A percentile compares a stretch with the other conserved stretches of the same genome.
Conservation (phyloP, 2,329 filamentous ascomycete species). For the Lasiodiplodia sp. region DNA sequence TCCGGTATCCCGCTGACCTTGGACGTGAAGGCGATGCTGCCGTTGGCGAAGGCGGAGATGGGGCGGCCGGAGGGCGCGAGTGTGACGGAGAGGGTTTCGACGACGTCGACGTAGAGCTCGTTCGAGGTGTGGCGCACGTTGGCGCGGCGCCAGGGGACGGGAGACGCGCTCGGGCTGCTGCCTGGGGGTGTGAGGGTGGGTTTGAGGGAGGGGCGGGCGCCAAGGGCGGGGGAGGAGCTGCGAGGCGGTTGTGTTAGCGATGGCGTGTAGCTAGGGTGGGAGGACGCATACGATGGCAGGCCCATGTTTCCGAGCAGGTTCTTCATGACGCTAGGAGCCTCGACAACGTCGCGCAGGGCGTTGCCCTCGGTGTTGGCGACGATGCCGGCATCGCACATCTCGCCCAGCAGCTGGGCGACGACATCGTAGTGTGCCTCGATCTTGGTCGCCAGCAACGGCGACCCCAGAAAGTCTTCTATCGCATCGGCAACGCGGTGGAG, state of each 20-base stretch:
- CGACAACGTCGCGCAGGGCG: slow-evolving; percentile 86
- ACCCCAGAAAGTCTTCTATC: slow-evolving; percentile 91
- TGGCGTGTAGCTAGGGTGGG: background rate
- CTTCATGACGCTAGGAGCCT: slow-evolving; percentile 88
- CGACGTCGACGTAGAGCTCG: slow-evolving; percentile 94
- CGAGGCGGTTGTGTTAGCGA: background rate
- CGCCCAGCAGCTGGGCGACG: slow-evolving; percentile 86
- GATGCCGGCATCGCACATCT: slow-evolving; percentile 96
- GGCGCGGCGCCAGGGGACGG: slow-evolving; percentile 86
- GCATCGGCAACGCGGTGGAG: slow-evolving; percentile 91
- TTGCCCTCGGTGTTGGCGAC: slow-evolving; percentile 92
- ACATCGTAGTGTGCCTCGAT: slow-evolving; percentile 93
- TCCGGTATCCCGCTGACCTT: slow-evolving; percentile 96
- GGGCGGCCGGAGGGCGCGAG: slow-evolving; percentile 89
- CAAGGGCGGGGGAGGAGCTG: slow-evolving; percentile 28
- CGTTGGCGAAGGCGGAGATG: slow-evolving; percentile 85
- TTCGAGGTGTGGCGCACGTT: slow-evolving; percentile 97
- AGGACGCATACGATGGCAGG: slow-evolving; percentile 69
- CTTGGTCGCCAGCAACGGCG: slow-evolving; percentile 83
- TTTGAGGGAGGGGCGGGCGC: slow-evolving; percentile 24
- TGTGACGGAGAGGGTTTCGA: slow-evolving; percentile 87
- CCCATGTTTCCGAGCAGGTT: slow-evolving; percentile 88
- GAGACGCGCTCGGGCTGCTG: slow-evolving; percentile 39
- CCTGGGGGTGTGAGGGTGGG: slow-evolving; percentile 34
- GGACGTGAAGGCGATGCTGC: slow-evolving; percentile 91